A percentile compares a stretch with the other conserved stretches of the same genome.
Conservation (phyloP, 208 protist genomes). For the Trypanosoma caninum region DNA sequence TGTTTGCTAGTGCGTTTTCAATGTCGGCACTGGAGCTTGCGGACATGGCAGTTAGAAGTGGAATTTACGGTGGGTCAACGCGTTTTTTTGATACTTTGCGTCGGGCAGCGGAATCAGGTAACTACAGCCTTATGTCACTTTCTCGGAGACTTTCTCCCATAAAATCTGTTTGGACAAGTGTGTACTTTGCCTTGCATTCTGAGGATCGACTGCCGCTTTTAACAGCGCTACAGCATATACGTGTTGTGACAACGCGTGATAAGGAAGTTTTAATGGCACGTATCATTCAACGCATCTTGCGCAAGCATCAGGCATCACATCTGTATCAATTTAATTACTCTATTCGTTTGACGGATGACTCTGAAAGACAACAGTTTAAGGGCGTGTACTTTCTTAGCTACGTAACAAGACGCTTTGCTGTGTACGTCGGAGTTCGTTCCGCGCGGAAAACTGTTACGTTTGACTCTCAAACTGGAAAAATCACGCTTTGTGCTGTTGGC, state of each 20-base stretch:
- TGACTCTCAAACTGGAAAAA: conserved; percentile 28
- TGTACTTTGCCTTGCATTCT: conserved; percentile 69
- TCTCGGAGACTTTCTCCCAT: conserved; percentile 58
- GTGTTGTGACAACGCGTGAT: conserved; percentile 35
- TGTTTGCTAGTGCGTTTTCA: conserved; percentile 54
- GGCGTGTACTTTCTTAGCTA: conserved; percentile 62
- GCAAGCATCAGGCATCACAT: conserved; percentile 42
- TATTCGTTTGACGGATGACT: conserved; percentile 53
- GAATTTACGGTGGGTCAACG: conserved; percentile 56
- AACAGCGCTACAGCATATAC: conserved; percentile 48
- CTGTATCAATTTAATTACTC: conserved; percentile 73
- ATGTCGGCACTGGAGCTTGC: conserved; percentile 63
- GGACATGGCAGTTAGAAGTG: conserved; percentile 62
- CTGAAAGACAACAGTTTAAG: conserved; percentile 51
- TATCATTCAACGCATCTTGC: conserved; percentile 54
- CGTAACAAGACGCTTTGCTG: conserved; percentile 39
- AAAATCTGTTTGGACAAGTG: conserved; percentile 51
- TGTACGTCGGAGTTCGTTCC: conserved; percentile 66
- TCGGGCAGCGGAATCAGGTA: conserved; percentile 28
- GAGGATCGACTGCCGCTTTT: conserved; percentile 64
- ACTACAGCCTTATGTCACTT: conserved; percentile 67
- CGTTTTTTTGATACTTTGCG: conserved; percentile 46
- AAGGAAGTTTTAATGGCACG: conserved; percentile 30
- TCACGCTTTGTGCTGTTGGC: conserved; percentile 44
- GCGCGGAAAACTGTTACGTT: conserved; percentile 72